Conservation (phyloP, 306 rosid species). For the Castanea sativa region DNA sequence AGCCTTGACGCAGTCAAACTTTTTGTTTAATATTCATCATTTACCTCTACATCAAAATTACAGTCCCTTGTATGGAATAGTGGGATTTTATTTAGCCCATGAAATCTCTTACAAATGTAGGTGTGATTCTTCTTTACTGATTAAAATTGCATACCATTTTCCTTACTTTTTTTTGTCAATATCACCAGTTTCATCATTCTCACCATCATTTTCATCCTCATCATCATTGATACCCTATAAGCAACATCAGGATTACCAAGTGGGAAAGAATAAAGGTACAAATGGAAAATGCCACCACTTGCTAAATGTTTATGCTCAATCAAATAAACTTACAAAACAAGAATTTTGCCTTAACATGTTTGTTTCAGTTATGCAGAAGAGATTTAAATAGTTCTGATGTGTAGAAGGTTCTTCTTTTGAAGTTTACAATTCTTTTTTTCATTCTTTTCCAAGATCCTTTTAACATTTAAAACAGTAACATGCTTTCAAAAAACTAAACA, state of each 20-base stretch:
- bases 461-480: no score
- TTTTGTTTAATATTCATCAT: no score
- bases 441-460: no score
- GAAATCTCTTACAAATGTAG: no score
- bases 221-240: conserved; percentile 39
- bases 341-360: neutral
- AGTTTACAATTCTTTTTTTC: neutral
- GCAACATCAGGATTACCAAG: neutral
- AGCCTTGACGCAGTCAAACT: no score
- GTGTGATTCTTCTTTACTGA: no score
- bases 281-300: neutral
- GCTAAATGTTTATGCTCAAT: neutral
- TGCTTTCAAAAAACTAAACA: no score
- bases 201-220: neutral
- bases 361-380: neutral
- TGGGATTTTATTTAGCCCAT: no score
- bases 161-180: conserved; percentile 43
- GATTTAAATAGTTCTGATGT: neutral
- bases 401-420: neutral
- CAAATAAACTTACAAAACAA: neutral
- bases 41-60: no score
- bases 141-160: neutral
- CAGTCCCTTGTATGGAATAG: no score
- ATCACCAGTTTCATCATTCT: no score
- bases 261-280: neutral